Conservation (phyloP, 1,284 basidiomycete species). For the Cryptococcus hybrid region DNA sequence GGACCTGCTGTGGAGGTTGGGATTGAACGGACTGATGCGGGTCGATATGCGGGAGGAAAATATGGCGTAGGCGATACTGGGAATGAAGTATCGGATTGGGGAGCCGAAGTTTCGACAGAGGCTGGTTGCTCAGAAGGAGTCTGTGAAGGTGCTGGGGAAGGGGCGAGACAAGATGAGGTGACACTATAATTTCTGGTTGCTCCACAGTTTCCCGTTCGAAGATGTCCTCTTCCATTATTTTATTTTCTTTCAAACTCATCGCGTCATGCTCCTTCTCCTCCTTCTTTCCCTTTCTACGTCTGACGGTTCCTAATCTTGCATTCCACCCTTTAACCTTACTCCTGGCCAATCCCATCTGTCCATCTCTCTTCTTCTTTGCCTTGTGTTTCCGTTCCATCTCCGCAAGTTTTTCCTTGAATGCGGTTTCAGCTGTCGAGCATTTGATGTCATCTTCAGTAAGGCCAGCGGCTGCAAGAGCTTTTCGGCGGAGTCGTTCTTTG, state of each 20-base stretch:
- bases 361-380: slow-evolving; percentile 22
- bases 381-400: slow-evolving; percentile 35
- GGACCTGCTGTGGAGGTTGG: slow-evolving; percentile 7
- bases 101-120: background rate
- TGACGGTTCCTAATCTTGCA: slow-evolving; percentile 19
- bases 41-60: slow-evolving; percentile 47
- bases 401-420: slow-evolving; percentile 31
- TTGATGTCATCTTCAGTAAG: slow-evolving; percentile 31
- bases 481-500: slow-evolving; percentile 34
- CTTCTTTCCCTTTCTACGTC: slow-evolving; percentile 10
- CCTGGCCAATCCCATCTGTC: slow-evolving; percentile 23
- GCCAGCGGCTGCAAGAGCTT: slow-evolving; percentile 41
- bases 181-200: background rate
- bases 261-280: slow-evolving; percentile 7
- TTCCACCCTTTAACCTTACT: slow-evolving; percentile 41
- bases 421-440: slow-evolving; percentile 15
- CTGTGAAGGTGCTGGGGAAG: background rate
- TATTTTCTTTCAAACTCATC: slow-evolving; percentile 7
- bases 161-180: background rate
- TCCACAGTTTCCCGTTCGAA: background rate
- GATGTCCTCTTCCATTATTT: slow-evolving; percentile 12
- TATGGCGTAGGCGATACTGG: slow-evolving; percentile 9
- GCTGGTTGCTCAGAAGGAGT: background rate
- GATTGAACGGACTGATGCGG: slow-evolving; percentile 37
- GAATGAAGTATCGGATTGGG: background rate